Percentiles rank a stretch among this genome's conserved stretches.
These are phyloP conservation scores for Cornus controversa DNA, from an alignment of 148 eudicot species.

Conservation along the genomic window DNA sequence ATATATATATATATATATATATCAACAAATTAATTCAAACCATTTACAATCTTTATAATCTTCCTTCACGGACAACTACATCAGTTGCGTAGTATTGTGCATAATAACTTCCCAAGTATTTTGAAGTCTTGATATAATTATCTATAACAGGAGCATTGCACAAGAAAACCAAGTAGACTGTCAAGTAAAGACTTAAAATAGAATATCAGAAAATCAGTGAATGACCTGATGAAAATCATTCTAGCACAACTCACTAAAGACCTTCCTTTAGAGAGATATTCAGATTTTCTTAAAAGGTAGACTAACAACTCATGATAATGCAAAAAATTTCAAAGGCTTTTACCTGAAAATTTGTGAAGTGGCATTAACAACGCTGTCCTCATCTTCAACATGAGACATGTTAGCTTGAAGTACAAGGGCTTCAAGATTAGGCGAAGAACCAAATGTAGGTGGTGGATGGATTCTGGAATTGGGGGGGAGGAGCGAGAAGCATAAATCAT, in stretches of 20 bases:
- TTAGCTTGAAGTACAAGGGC: conserved; percentile 26
- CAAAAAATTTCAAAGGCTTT: not conserved
- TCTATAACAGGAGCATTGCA: no score
- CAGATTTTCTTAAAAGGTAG: not conserved
- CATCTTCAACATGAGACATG: conserved; percentile 37
- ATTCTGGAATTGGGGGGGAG: conserved; percentile 12
- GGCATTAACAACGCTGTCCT: conserved; percentile 35
- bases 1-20: no score
- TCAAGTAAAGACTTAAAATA: no score
- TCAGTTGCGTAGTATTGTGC: no score
- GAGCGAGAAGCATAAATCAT: conserved; percentile 12
- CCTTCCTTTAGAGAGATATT: not conserved
- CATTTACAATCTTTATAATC: no score
- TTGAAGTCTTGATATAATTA: no score
- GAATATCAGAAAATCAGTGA: not conserved
- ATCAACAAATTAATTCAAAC: no score
- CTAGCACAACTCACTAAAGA: not conserved
- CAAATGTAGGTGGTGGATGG: conserved; percentile 52
- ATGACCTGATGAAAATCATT: not conserved
- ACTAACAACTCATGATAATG: not conserved
- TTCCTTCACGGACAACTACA: no score
- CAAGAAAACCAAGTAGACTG: no score
- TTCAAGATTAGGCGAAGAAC: conserved; percentile 45
- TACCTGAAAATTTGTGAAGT: conserved; percentile 27
- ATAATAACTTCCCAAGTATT: no score